phyloP scores from a whole-genome alignment of 2,329 filamentous ascomycete genomes.

The Fusarium pilosicola region DNA sequence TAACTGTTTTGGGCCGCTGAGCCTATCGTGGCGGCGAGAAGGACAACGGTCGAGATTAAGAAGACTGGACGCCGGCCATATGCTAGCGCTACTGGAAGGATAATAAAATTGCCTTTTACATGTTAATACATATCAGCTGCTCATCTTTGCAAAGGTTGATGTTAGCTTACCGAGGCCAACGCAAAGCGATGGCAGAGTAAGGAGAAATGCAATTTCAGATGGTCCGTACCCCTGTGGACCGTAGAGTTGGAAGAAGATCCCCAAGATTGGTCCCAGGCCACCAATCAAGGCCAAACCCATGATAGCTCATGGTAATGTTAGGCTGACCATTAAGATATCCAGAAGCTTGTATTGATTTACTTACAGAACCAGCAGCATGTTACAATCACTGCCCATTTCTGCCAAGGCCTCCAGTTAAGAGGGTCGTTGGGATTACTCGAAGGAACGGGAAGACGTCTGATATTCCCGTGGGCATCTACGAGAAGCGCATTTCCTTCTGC shows the following conservation, averaged over 20 bases:
- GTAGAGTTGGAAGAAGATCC: not conserved
- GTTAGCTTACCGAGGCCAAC: not conserved
- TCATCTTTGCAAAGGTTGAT: fast-evolving
- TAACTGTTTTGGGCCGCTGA: not conserved
- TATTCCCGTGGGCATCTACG: not conserved
- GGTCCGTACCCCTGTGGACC: not conserved
- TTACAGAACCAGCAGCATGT: not conserved
- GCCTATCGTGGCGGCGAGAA: not conserved
- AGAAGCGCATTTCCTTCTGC: not conserved
- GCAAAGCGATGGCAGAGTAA: not conserved
- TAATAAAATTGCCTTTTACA: not conserved
- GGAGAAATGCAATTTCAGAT: not conserved
- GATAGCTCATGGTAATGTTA: not conserved
- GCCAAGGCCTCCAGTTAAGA: not conserved
- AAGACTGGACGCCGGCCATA: not conserved
- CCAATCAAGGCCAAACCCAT: not conserved
- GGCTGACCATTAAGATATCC: fast-evolving
- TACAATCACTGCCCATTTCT: not conserved
- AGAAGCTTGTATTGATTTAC: fast-evolving
- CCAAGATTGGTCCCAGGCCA: not conserved
- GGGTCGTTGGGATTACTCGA: not conserved
- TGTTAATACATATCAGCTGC: not conserved
- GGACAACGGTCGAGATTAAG: not conserved
- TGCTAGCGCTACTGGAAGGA: not conserved
- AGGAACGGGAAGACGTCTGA: not conserved